Evolutionary conservation across 2,329 filamentous ascomycete species (phyloP), one percentile per base, ranked within the genome.

Genomic region (Dendrostoma leiphaemia): DNA sequence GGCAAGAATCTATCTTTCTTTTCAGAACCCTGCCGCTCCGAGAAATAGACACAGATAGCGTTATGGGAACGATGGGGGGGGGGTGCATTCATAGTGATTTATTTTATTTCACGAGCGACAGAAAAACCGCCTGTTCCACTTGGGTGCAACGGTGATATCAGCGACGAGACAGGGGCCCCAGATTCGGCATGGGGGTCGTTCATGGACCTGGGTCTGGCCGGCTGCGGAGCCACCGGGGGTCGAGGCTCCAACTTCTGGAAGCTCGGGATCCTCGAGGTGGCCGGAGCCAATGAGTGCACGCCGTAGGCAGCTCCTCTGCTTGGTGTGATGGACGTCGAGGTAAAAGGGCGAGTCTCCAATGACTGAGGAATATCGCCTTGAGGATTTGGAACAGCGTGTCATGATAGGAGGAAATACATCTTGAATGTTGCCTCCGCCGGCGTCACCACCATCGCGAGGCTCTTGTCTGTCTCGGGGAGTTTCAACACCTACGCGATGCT

Each of bases 381-480:
- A n/a, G n/a, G n/a, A n/a, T n/a, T n/a, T n/a, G n/a, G n/a, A n/a
- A n/a, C n/a, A n/a, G n/a, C n/a, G n/a, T n/a, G n/a, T n/a, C n/a
- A n/a, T n/a, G n/a, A n/a, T n/a, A n/a, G n/a, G n/a, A n/a, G n/a
- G n/a, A n/a, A n/a, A n/a, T n/a, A n/a, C n/a, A n/a, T n/a, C n/a
- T n/a, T n/a, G n/a, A n/a, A n/a, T n/a, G n/a, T n/a, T n/a, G n/a
- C n/a, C n/a, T n/a, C n/a, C n/a, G n/a, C n/a, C n/a, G n/a, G n/a
- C n/a, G n/a, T n/a, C n/a, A n/a, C n/a, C n/a, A n/a, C 19, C 23
- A 12, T 6, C 10, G 17, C 19, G 23, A 41, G 4, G 37, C 7
- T 21, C 9, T 46, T 19, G 43, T 21, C 44, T 48, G 46, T 53
- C n/a, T n/a, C n/a, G n/a, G n/a, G n/a, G n/a, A n/a, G n/a, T n/a